Percentiles rank a stretch among this genome's conserved stretches.
Conservation (phyloP, 2,329 filamentous ascomycete genomes). For the Alternaria tenuissima region DNA sequence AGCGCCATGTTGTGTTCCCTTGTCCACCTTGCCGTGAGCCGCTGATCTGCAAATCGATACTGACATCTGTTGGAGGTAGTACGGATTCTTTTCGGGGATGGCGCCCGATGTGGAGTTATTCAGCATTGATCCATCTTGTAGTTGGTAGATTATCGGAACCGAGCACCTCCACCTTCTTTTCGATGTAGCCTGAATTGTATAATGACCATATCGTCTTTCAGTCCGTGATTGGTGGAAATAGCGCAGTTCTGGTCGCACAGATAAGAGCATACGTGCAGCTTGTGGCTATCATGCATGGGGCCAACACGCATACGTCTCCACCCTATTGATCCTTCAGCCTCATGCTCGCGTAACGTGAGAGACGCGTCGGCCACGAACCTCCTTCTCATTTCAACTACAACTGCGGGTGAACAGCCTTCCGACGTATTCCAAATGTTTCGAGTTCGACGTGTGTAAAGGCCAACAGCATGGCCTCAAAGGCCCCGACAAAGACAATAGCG, state of each 20-base stretch:
- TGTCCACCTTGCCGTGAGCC: too few relatives aligned
- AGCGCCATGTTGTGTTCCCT: too few relatives aligned
- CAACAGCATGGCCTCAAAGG: background rate
- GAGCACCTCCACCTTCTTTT: too few relatives aligned
- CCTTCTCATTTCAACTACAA: too few relatives aligned
- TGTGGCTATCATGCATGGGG: background rate
- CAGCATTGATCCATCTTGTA: too few relatives aligned
- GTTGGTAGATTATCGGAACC: too few relatives aligned
- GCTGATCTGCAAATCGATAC: too few relatives aligned
- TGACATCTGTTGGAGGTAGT: too few relatives aligned
- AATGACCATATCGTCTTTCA: too few relatives aligned
- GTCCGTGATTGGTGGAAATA: background rate
- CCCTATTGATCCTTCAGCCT: background rate
- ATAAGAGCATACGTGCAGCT: background rate
- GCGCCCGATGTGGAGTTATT: too few relatives aligned
- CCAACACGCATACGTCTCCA: background rate
- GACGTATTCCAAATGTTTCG: background rate
- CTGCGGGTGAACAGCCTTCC: background rate
- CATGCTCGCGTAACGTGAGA: background rate
- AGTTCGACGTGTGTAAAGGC: background rate
- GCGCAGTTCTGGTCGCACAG: background rate
- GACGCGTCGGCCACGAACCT: background rate
- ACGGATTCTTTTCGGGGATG: too few relatives aligned
- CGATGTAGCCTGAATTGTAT: too few relatives aligned
- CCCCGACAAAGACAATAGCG: background rate